Conservation (phyloP, 192 early-diverging fungal genomes). For the Entomortierella lignicola region DNA sequence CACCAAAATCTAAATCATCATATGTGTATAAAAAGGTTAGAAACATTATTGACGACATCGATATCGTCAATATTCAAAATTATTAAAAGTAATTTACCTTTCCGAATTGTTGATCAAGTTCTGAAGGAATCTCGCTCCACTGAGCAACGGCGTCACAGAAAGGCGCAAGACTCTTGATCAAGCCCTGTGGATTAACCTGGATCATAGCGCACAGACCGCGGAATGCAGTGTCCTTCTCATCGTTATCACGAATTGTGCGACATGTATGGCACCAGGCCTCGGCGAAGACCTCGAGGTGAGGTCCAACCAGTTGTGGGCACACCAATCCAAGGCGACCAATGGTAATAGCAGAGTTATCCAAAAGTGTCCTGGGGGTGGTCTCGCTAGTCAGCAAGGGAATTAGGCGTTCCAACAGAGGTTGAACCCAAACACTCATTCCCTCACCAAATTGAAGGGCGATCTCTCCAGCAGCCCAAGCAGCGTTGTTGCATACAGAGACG, state of each 20-base stretch:
- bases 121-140: slow-evolving; percentile 75
- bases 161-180: slow-evolving; percentile 72
- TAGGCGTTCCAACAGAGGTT: slow-evolving; percentile 85
- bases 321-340: slow-evolving; percentile 96
- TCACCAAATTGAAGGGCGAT: slow-evolving; percentile 86
- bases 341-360: slow-evolving; percentile 97
- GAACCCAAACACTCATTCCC: slow-evolving; percentile 86
- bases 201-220: slow-evolving; percentile 95
- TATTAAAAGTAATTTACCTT: slow-evolving; percentile 56
- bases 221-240: slow-evolving; percentile 98
- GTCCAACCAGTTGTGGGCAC: slow-evolving; percentile 84
- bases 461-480: slow-evolving; percentile 97
- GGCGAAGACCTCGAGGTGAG: slow-evolving; percentile 86
- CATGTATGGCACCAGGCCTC: slow-evolving; percentile 87
- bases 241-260: slow-evolving; percentile 88
- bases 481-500: slow-evolving; percentile 96
- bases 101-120: slow-evolving; percentile 72
- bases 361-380: slow-evolving; percentile 77
- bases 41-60: too few relatives aligned
- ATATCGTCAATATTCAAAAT: too few relatives aligned
- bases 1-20: background rate
- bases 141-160: slow-evolving; percentile 87
- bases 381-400: slow-evolving; percentile 81
- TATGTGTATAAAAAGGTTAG: too few relatives aligned
- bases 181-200: slow-evolving; percentile 87